These are phyloP conservation scores for Cylindrodendrum hubeiense DNA, from an alignment of 2,329 filamentous ascomycete genomes.

Conservation along the genomic window DNA sequence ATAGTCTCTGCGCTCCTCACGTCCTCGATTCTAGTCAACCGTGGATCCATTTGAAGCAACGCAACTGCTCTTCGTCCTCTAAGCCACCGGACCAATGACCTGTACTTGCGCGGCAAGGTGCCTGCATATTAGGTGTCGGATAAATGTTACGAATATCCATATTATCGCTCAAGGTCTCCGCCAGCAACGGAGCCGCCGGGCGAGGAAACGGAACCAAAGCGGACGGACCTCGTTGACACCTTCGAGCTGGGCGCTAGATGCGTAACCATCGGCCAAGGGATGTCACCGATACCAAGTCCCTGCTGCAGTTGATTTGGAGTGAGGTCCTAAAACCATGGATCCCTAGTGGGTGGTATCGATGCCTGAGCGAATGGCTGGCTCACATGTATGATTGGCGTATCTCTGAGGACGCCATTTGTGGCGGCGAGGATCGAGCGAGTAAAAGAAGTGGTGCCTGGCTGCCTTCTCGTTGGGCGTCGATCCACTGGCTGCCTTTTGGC, in stretches of 20 bases:
- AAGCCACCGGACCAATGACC: too few relatives aligned
- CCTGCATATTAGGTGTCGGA: background rate
- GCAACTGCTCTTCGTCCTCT: background rate
- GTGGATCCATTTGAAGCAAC: background rate
- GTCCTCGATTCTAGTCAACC: background rate
- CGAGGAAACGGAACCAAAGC: background rate
- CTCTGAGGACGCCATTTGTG: background rate
- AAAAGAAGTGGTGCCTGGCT: background rate
- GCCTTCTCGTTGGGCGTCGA: too few relatives aligned
- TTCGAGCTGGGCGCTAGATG: background rate
- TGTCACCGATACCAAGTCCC: constrained; percentile 9
- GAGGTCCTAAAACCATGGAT: background rate
- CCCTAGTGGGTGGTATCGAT: background rate
- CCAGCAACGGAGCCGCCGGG: too few relatives aligned
- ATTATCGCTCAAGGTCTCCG: background rate
- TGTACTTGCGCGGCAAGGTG: background rate
- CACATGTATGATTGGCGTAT: background rate
- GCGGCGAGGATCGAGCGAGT: background rate
- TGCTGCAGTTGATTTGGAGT: background rate
- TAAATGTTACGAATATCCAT: background rate
- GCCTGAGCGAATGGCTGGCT: background rate
- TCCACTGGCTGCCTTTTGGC: too few relatives aligned
- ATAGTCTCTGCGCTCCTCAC: too few relatives aligned
- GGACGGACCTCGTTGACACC: background rate
- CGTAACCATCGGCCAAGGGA: background rate